Evolutionary conservation across 1,284 basidiomycete species (phyloP), one percentile per base, ranked within the genome.

Genomic region (Ustilago cynodontis): DNA sequence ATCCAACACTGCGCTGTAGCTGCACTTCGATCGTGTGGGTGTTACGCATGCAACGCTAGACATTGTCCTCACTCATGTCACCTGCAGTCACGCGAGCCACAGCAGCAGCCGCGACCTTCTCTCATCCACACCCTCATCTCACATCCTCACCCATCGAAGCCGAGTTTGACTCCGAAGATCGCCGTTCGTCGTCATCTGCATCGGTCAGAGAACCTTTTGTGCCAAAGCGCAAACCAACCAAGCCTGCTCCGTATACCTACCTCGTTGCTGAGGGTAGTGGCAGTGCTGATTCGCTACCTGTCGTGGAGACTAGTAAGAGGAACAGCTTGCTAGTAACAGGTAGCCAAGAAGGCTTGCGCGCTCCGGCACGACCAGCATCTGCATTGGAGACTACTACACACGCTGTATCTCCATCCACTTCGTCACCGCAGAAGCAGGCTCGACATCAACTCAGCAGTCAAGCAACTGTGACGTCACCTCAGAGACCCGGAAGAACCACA

Each of bases 71-170:
- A 37, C 61, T 49, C 35, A 73, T 73, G 71, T 73, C 65, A 43
- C 71, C 71, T 43, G 71, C 61, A 37, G 61, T 68, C 26, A 73
- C 71, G 71, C 65, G 65, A 29, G 65, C 60, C 10, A 68, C 61
- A 68, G 61, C 71, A 68, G 65, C 64, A 29, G 58, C 53, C 50
- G 62, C 64, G 28, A 50, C 6, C 49, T 18, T 39, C 6, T 41
- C 13, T 39, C 33, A 39, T 60, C 29, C 31, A n/a, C 8, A 13
- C 43, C 22, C 39, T 29, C 18, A 14, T 31, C n/a, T 16, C 18
- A 41, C 45, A 41, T 22, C 28, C 4, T 53, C 62, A 1, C 37
- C 58, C 33, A 47, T 33, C 8, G 22, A 56, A 11, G n/a, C 28
- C 3, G 43, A 50, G 0, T 45, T 31, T 2, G 45, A 50, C 9